Base-by-base conservation (phyloP, 306 rosid species). In the Cajanus cajan region DNA sequence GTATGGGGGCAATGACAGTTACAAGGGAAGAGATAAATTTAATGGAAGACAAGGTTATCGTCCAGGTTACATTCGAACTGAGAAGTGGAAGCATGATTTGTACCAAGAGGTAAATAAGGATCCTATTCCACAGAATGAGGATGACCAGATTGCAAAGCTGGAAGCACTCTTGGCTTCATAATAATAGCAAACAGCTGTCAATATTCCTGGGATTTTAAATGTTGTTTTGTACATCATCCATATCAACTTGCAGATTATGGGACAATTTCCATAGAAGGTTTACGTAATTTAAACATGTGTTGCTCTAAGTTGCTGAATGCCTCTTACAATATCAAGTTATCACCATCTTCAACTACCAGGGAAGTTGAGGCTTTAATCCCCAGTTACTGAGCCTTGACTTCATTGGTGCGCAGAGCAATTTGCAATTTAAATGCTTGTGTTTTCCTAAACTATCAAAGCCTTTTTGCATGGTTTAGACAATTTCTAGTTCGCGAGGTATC, bases 21-120 rank as follows among this genome's bases (percentile, higher is more conserved):
- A 88, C 80, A 84, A 87, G 75, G 92, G 89, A 87, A 85, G 92
- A 85, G 97, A 92, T 44, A 52, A 86, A 79, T 86, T 75, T 34
- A 47, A 55, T 50, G 96, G 90, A 74, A 85, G 85, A 69, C 88
- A 85, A 58, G 92, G 75, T 45, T 86, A 65, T 83, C 80, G 24
- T 45, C 52, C 86, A 12, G 39, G 68, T 40, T 86, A 87, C 13
- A 71, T 81, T 63, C 89, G 78, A 13, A 77, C 68, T 47, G 93
- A 92, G 79, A 90, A 92, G 83, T 94, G 97, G 97, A 83, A 82
- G 85, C 97, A 92, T 47, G 98, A 89, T 79, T 68, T 94, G 82
- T 94, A 82, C 85, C 87, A 85, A 36, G 94, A 91, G 71, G 86
- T 89, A 18, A 82, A 83, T 34, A 84, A 86, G 59, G 90, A 91